phyloP scores from a whole-genome alignment of 2,329 filamentous ascomycete species.

The Scedosporium minutisporum region DNA sequence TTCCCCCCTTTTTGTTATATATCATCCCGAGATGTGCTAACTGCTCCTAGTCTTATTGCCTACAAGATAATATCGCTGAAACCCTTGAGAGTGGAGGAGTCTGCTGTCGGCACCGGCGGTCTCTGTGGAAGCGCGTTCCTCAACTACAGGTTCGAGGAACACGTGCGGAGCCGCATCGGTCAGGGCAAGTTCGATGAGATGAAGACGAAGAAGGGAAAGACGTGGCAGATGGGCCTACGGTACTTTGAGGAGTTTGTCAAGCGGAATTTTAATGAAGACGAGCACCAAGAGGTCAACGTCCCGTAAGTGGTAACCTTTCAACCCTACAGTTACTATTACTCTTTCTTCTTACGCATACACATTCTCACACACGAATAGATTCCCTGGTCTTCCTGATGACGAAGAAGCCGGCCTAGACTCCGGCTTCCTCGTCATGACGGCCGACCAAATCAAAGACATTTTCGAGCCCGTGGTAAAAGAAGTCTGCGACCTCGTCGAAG shows the following conservation, averaged over 20 bases:
- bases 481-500: conserved; percentile 57
- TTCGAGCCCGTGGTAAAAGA: conserved; percentile 67
- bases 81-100: conserved; percentile 66
- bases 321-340: conserved; percentile 1
- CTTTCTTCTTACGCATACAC: conserved; percentile 10
- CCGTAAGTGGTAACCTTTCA: conserved; percentile 37
- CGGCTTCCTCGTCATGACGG: conserved; percentile 65
- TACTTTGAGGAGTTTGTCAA: conserved; percentile 84
- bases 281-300: conserved; percentile 67
- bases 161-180: conserved; percentile 60
- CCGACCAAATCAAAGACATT: conserved; percentile 60
- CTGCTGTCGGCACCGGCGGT: conserved; percentile 68
- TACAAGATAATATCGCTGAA: conserved; percentile 69
- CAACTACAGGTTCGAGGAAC: conserved; percentile 73
- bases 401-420: conserved; percentile 66
- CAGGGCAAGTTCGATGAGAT: conserved; percentile 60
- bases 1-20: conserved; percentile 8
- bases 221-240: conserved; percentile 68
- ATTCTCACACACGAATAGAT: conserved; percentile 27
- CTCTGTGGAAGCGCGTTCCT: conserved; percentile 71
- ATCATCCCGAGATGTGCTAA: conserved; percentile 8
- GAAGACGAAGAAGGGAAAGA: conserved; percentile 68
- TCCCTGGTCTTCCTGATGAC: conserved; percentile 67
- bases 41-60: conserved; percentile 50
- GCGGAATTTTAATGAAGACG: conserved; percentile 71